Percentiles rank a stretch among this genome's conserved stretches.
Evolutionary conservation across 345 rosid genomes (phyloP).

Genomic region (Draba incana): DNA sequence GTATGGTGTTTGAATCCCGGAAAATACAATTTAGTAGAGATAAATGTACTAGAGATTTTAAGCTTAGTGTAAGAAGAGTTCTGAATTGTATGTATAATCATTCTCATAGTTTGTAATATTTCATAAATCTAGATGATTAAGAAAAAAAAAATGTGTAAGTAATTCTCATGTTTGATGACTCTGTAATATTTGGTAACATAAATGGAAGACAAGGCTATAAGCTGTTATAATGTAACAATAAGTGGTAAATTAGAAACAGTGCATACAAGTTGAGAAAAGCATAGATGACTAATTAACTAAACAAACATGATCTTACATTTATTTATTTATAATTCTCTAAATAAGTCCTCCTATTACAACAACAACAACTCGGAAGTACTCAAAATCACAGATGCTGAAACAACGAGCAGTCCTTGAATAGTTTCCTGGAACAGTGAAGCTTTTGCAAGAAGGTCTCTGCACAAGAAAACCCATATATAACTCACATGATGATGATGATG

Average conservation of each 20-base stretch:
- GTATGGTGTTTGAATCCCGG: no score
- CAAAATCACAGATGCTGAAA: conserved; percentile 13
- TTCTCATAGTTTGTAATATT: no score
- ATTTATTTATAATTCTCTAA: conserved; percentile 21
- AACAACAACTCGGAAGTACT: conserved; percentile 8
- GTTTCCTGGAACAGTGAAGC: conserved; percentile 33
- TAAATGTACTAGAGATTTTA: no score
- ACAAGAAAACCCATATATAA: conserved; percentile 22
- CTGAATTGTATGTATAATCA: no score
- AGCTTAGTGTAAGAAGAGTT: no score
- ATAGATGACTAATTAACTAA: conserved; percentile 10
- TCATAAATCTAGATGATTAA: no score
- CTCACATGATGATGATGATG: conserved; percentile 17
- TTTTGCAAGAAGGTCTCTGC: conserved; percentile 35
- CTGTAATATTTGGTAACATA: no score
- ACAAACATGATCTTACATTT: conserved; percentile 15
- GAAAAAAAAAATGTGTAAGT: no score
- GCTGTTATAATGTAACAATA: no score
- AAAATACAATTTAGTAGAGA: no score
- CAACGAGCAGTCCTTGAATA: conserved; percentile 25
- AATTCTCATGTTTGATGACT: no score
- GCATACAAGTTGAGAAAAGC: not conserved
- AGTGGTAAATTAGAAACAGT: not conserved
- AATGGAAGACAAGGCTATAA: no score
- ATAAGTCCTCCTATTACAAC: conserved; percentile 7